These are phyloP conservation scores for Chamaecyparis obtusa DNA, from an alignment of 75 land plant species.

Conservation along the genomic window DNA sequence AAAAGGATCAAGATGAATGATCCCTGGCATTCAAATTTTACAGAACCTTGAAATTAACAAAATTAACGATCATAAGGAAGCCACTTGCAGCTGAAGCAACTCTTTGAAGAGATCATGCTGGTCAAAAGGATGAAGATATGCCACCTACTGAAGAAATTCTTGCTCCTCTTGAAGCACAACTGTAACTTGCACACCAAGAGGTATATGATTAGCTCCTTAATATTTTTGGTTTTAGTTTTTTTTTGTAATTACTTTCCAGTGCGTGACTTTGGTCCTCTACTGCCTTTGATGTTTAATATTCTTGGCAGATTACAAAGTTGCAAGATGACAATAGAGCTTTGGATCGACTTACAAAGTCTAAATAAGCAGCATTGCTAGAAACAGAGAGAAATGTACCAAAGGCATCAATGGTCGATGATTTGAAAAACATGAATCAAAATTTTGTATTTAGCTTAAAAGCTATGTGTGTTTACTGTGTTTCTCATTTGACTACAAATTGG, in stretches of 20 bases:
- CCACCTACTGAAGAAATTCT: slow-evolving; percentile 94
- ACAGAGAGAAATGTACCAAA: slow-evolving; percentile 92
- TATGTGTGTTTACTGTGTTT: too few relatives aligned
- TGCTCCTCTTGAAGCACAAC: slow-evolving; percentile 93
- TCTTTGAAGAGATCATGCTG: too few relatives aligned
- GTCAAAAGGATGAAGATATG: slow-evolving; percentile 97
- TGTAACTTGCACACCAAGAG: slow-evolving; percentile 84
- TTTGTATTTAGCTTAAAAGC: too few relatives aligned
- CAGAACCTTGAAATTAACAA: too few relatives aligned
- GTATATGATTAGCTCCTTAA: slow-evolving; percentile 21
- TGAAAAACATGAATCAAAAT: slow-evolving; percentile 91
- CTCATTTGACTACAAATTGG: too few relatives aligned
- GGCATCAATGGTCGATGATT: slow-evolving; percentile 92
- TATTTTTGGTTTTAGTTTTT: background rate
- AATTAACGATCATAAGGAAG: too few relatives aligned
- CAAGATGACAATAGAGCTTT: slow-evolving; percentile 94
- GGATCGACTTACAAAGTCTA: slow-evolving; percentile 89
- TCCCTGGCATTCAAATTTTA: too few relatives aligned
- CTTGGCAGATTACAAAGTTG: slow-evolving; percentile 71
- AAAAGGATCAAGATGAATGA: too few relatives aligned
- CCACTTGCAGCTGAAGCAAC: too few relatives aligned
- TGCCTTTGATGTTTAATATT: background rate
- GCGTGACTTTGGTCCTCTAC: background rate
- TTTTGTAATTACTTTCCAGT: background rate
- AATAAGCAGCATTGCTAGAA: slow-evolving; percentile 93